Percentiles rank a stretch among this genome's conserved stretches.
Evolutionary conservation across 306 rosid species (phyloP).

Genomic region (Mimosa bimucronata): DNA sequence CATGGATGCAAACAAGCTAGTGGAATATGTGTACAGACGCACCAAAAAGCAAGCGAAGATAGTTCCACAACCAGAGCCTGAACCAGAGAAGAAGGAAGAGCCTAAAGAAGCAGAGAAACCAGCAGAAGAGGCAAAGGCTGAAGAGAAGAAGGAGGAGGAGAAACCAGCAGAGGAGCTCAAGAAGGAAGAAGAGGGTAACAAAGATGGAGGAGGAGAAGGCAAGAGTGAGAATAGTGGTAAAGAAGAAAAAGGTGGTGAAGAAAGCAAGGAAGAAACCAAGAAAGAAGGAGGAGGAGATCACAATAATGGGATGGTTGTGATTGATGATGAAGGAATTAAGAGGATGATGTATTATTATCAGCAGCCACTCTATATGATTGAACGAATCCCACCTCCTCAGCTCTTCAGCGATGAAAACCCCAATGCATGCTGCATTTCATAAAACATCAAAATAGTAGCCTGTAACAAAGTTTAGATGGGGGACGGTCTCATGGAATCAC

Average conservation of each 20-base stretch:
- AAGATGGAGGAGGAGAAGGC: neutral
- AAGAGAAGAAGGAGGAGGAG: conserved; percentile 43
- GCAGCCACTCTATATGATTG: conserved; percentile 73
- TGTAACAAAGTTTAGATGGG: conserved; percentile 35
- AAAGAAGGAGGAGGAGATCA: conserved; percentile 42
- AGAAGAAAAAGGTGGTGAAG: conserved; percentile 48
- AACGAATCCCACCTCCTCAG: conserved; percentile 88
- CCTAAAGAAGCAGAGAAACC: conserved; percentile 51
- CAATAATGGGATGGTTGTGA: conserved; percentile 13
- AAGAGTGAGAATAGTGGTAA: conserved; percentile 30
- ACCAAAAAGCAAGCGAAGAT: conserved; percentile 90
- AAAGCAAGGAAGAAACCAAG: conserved; percentile 30
- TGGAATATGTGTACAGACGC: conserved; percentile 82
- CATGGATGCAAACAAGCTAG: conserved; percentile 84
- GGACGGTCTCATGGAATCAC: conserved; percentile 28
- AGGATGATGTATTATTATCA: conserved; percentile 80
- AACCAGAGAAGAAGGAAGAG: conserved; percentile 62
- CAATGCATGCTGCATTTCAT: conserved; percentile 88
- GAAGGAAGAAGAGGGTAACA: conserved; percentile 49
- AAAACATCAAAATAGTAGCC: neutral
- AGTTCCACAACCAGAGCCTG: conserved; percentile 68
- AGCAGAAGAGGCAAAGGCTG: conserved; percentile 44
- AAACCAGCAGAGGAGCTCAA: conserved; percentile 50
- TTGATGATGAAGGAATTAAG: conserved; percentile 53
- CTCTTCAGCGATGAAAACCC: conserved; percentile 96